Conservation (phyloP, 2,329 filamentous ascomycete genomes). For the Claviceps monticola region DNA sequence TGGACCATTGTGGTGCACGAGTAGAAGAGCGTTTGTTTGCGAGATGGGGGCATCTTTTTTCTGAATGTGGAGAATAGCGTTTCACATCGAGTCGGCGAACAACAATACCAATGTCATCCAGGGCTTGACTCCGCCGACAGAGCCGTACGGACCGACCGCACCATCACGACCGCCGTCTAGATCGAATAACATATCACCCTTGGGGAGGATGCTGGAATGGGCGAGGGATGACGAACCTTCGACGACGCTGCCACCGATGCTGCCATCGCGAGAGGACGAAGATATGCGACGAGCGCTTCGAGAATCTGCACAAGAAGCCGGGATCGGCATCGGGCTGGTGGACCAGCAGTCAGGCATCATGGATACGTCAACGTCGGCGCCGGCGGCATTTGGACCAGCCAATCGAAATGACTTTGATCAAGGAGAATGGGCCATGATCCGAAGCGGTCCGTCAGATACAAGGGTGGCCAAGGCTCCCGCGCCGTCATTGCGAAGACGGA, state of each 20-base stretch:
- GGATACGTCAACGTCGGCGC: conserved; percentile 19
- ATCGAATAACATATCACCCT: conserved; percentile 41
- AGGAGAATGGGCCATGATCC: conserved; percentile 46
- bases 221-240: conserved; percentile 25
- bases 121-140: conserved; percentile 26
- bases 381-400: conserved; percentile 45
- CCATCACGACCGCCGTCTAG: conserved; percentile 51
- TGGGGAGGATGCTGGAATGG: conserved; percentile 38
- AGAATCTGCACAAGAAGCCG: conserved; percentile 40
- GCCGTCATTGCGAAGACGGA: conserved; percentile 31
- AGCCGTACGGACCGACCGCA: conserved; percentile 28
- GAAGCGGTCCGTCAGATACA: conserved; percentile 17
- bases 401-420: conserved; percentile 40
- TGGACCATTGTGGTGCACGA: not conserved
- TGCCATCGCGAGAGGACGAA: conserved; percentile 33
- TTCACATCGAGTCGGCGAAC: conserved; percentile 41
- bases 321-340: conserved; percentile 28
- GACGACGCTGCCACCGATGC: conserved; percentile 15
- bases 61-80: conserved; percentile 23
- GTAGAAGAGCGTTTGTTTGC: not conserved
- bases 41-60: not conserved
- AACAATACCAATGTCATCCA: conserved; percentile 28
- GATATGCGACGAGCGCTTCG: conserved; percentile 43
- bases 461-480: conserved; percentile 10
- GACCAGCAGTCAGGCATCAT: conserved; percentile 39